Evolutionary conservation across 805 yeast genomes (phyloP), one percentile per base, ranked within the genome.

Genomic region (Hanseniaspora occidentalis): DNA sequence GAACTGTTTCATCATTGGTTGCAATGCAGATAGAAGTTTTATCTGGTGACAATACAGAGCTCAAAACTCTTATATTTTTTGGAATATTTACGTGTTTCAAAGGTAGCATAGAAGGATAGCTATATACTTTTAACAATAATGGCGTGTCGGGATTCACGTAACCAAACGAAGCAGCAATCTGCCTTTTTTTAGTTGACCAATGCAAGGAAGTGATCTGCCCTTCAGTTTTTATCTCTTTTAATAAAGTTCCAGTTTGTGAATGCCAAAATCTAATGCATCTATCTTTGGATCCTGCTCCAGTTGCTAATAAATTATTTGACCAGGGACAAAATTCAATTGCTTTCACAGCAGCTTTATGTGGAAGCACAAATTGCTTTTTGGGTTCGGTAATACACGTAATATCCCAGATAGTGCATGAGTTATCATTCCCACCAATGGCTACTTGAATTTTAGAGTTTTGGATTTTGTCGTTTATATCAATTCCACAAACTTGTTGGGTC

Each of bases 291-390:
- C 96, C 96, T 2, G 92, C 96, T 0, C 96, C 96, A 0, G 96
- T 85, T 1, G 89, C 96, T 26, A 88, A 56, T 7, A 88, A 60
- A 2, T 80, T 69, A 11, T 75, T 75, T 16, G 84, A 70, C 96
- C 96, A 86, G 0, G 96, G 96, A 54, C 96, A 88, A 50, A 74
- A 88, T 3, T 89, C 81, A 35, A 88, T 64, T 0, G 95, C 96
- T 50, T 86, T 86, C 0, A 88, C 88, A 0, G 96, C 96, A 1
- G 95, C 94, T 2, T 65, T 62, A 51, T 88, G 96, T 1, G 69
- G 73, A 39, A 86, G 62, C 8, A 58, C 54, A 52, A 67, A 74
- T 44, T 62, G 58, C 37, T 72, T 49, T 18, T 41, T 50, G 8
- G 89, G 81, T 0, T 53, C 41, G 3, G 45, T 34, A 4, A 60